Evolutionary conservation across 2,329 filamentous ascomycete genomes (phyloP).

Genomic region (Venturia pyrina): DNA sequence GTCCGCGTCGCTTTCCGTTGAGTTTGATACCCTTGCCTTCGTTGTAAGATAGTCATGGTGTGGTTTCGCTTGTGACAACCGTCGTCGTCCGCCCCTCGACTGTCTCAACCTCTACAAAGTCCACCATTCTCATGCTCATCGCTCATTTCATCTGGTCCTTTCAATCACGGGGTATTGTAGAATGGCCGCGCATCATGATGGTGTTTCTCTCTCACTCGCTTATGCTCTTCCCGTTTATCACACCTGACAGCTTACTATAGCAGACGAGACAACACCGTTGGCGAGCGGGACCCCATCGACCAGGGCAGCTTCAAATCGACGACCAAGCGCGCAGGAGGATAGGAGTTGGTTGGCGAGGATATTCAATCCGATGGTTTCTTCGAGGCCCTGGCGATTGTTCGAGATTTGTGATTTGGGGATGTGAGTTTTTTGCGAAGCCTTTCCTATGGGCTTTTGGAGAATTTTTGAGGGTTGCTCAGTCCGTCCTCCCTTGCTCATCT

Average conservation of each 20-base stretch:
- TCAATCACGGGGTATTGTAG: not conserved
- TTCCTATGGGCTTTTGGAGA: too few relatives aligned
- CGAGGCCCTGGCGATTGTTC: constrained; percentile 9
- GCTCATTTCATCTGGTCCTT: not conserved
- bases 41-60: not conserved
- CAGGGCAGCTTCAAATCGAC: not conserved
- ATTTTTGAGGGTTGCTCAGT: not conserved
- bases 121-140: too few relatives aligned
- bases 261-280: not conserved
- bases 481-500: too few relatives aligned
- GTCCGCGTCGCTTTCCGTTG: not conserved
- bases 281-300: not conserved
- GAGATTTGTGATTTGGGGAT: constrained; percentile 11
- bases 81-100: not conserved
- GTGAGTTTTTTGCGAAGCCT: not conserved
- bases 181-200: not conserved
- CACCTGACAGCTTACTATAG: not conserved
- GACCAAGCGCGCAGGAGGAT: not conserved
- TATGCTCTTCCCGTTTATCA: not conserved
- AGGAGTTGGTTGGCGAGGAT: not conserved
- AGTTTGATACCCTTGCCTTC: not conserved
- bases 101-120: not conserved
- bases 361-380: constrained; percentile 7
- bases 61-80: not conserved
- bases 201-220: not conserved